Percentiles rank a stretch among this genome's conserved stretches.
Evolutionary conservation across 352 stramenopile species (phyloP).

Genomic region (Pythium periplocum): DNA sequence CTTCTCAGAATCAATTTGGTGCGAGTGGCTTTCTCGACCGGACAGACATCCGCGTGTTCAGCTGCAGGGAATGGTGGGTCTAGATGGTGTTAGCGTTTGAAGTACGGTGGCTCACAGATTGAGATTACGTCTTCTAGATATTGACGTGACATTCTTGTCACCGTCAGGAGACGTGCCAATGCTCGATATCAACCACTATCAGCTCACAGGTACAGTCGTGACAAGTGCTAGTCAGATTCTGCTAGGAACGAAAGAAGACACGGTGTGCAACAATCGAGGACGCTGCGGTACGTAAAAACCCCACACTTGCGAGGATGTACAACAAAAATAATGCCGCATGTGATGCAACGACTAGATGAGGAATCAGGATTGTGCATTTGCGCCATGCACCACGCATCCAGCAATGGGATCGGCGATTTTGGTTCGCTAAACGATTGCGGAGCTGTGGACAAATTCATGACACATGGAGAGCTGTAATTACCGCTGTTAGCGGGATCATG

Average conservation of each 20-base stretch:
- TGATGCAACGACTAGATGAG: constrained; percentile 28
- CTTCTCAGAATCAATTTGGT: constrained; percentile 43
- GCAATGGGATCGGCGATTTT: constrained; percentile 41
- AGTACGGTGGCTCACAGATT: not conserved
- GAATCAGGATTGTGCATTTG: constrained; percentile 61
- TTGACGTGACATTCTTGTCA: constrained; percentile 51
- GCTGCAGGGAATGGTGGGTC: constrained; percentile 33
- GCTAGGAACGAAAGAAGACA: constrained; percentile 57
- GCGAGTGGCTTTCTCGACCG: constrained; percentile 31
- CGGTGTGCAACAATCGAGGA: constrained; percentile 72
- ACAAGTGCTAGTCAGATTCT: constrained; percentile 22
- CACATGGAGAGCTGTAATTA: constrained; percentile 40
- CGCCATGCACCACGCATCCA: constrained; percentile 47
- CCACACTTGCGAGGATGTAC: not conserved
- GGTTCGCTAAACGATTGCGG: constrained; percentile 60
- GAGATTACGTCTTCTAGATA: constrained; percentile 3
- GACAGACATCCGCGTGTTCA: constrained; percentile 29
- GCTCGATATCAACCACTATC: constrained; percentile 25
- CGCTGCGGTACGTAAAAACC: constrained; percentile 40
- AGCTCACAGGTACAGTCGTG: constrained; percentile 33
- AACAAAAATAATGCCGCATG: not conserved
- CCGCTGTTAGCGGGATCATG: too few relatives aligned
- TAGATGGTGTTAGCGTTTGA: not conserved
- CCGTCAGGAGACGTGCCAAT: constrained; percentile 55
- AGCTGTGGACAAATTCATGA: constrained; percentile 56